A percentile compares a stretch with the other conserved stretches of the same genome.
These are phyloP conservation scores for Starmerella stigmatis DNA, from an alignment of 805 yeast species.

Conservation along the genomic window DNA sequence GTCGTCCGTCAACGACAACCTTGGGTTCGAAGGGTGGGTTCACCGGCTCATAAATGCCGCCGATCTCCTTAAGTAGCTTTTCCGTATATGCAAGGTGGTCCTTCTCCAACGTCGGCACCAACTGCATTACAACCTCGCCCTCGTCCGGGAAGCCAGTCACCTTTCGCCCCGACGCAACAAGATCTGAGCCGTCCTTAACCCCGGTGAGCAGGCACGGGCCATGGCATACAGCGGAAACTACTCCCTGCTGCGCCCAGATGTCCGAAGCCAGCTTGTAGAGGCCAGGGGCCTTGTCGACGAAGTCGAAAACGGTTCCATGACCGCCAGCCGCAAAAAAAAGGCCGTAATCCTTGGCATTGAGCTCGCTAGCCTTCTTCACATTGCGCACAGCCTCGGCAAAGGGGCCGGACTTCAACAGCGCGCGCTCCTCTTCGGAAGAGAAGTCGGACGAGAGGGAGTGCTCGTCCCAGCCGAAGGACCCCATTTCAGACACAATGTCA, in stretches of 20 bases:
- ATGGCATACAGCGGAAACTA: constrained; percentile 57
- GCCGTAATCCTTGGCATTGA: constrained; percentile 41
- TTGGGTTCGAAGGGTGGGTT: constrained; percentile 34
- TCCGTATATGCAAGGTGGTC: constrained; percentile 33
- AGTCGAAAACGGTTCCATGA: constrained; percentile 52
- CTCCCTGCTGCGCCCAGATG: constrained; percentile 44
- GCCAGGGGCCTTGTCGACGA: constrained; percentile 39
- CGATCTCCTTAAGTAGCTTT: constrained; percentile 29
- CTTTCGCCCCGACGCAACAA: constrained; percentile 42
- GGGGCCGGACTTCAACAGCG: constrained; percentile 32
- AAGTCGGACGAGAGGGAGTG: constrained; percentile 40
- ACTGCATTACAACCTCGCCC: constrained; percentile 38
- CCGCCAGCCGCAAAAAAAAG: constrained; percentile 58
- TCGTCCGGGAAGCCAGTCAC: constrained; percentile 52
- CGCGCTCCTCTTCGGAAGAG: constrained; percentile 38
- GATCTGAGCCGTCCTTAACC: constrained; percentile 33
- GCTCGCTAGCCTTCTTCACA: constrained; percentile 40
- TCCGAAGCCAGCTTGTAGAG: constrained; percentile 39
- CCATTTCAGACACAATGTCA: constrained; percentile 49
- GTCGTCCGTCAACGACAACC: constrained; percentile 44
- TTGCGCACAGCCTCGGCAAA: constrained; percentile 34
- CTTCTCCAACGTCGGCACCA: constrained; percentile 27
- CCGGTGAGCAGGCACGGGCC: constrained; percentile 53
- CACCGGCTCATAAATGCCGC: constrained; percentile 37
- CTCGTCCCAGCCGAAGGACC: constrained; percentile 47